Base-by-base conservation (phyloP, 1,284 basidiomycete species). In the Cryptococcus depauperatus region DNA sequence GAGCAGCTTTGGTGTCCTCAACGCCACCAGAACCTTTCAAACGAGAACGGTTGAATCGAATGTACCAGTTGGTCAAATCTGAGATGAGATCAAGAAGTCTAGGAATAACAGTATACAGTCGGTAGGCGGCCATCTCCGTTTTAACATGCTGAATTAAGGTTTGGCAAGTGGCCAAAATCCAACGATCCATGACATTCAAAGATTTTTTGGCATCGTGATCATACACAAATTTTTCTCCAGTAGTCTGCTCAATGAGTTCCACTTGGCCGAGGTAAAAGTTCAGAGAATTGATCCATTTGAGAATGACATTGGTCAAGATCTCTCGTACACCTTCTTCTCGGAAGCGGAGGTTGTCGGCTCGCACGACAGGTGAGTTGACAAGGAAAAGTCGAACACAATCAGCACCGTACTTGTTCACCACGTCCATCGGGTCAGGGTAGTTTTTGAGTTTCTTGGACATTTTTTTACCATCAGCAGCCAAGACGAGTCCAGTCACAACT, bases 31-130 rank as follows among this genome's bases (percentile, higher is more conserved):
- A 88, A 38, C 95, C 95, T 77, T 99, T 99, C 49, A 99, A 75
- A 25, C 95, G 80, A 56, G 84, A 83, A 47, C 95, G 83, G 73
- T 98, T 99, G 77, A 98, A 98, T 44, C 95, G 90, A 62, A 98
- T 98, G 73, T 99, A 98, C 92, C 93, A 97, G 70, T 99, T 99
- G 38, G 95, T 99, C 49, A 98, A 77, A 71, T 98, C 95, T 58
- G 95, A 89, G 37, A 99, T 80, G 51, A 98, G 81, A 54, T 88
- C 85, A 47, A 97, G 76, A 44, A 98, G 75, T 25, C 88, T 80
- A n/a, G 91, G 90, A 50, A 96, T 89, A 72, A 98, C 88, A 48
- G 91, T 97, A 73, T 98, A 98, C n/a, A 99, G 78, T 47, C 92
- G 80, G 73, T 98, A 99, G 10, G 91, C 77, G 18, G 83, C 84